Conservation (phyloP, 208 protist species). For the Acanthamoeba culbertsoni region DNA sequence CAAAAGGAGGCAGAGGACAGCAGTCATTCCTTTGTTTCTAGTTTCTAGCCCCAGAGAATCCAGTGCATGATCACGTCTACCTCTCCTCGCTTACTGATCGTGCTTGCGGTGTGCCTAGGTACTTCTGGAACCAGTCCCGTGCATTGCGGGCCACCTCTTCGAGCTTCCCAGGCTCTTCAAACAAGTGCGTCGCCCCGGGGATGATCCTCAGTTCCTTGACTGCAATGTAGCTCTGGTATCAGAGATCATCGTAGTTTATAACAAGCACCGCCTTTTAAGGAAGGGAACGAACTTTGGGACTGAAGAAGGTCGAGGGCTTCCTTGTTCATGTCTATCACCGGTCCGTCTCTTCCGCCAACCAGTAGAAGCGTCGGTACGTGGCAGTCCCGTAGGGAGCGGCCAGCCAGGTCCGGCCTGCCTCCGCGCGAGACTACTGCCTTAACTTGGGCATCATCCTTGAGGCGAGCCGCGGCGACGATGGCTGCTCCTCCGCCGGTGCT, state of each 20-base stretch:
- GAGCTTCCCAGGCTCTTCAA: constrained; percentile 47
- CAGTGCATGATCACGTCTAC: not conserved
- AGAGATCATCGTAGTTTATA: too few relatives aligned
- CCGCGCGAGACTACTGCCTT: constrained; percentile 46
- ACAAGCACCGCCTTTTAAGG: too few relatives aligned
- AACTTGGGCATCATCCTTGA: constrained; percentile 16
- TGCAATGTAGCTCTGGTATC: not conserved
- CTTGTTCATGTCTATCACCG: constrained; percentile 56
- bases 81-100: not conserved
- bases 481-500: constrained; percentile 51
- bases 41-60: not conserved
- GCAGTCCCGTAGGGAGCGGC: not conserved
- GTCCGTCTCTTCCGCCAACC: constrained; percentile 29
- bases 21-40: not conserved
- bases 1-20: too few relatives aligned
- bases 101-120: not conserved
- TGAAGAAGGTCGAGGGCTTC: not conserved
- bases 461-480: constrained; percentile 7
- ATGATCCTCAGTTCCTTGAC: constrained; percentile 36
- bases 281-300: not conserved
- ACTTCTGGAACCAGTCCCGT: constrained; percentile 28
- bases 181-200: constrained; percentile 11
- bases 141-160: not conserved
- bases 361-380: constrained; percentile 3
- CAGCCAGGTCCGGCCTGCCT: constrained; percentile 40